Evolutionary conservation across 2,329 filamentous ascomycete species (phyloP).

Genomic region (Emergomyces africanus): DNA sequence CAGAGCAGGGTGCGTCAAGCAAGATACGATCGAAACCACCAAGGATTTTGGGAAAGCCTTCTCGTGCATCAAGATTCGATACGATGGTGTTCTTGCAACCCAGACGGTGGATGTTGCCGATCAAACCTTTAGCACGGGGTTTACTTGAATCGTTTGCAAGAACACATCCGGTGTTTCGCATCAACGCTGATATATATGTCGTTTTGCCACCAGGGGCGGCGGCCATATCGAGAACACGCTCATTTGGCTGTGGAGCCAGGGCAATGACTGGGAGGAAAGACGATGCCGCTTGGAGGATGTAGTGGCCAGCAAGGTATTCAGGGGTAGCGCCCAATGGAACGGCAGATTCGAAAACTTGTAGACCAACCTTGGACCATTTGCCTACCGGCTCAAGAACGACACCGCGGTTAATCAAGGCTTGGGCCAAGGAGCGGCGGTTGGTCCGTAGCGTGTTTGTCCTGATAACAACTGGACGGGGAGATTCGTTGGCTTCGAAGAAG

Average conservation of each 20-base stretch:
- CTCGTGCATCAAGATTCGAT: constrained; percentile 82
- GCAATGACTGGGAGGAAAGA: constrained; percentile 98
- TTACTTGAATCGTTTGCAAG: constrained; percentile 97
- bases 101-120: constrained; percentile 93
- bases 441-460: constrained; percentile 88
- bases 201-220: constrained; percentile 93
- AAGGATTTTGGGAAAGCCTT: constrained; percentile 82
- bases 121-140: constrained; percentile 84
- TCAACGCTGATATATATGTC: constrained; percentile 88
- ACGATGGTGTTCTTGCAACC: constrained; percentile 91
- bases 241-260: constrained; percentile 80
- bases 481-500: constrained; percentile 99
- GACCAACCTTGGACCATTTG: constrained; percentile 96
- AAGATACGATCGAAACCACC: constrained; percentile 92
- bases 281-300: constrained; percentile 92
- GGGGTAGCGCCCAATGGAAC: constrained; percentile 86
- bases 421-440: constrained; percentile 66
- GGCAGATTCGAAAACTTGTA: constrained; percentile 88
- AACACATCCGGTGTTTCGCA: constrained; percentile 93
- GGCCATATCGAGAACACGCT: constrained; percentile 88
- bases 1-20: constrained; percentile 89
- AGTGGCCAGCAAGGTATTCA: constrained; percentile 93
- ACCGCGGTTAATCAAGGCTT: constrained; percentile 87
- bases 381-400: constrained; percentile 94
- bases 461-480: constrained; percentile 82